Evolutionary conservation across 2,329 filamentous ascomycete species (phyloP).

Genomic region (Ceratocystis harringtonii): DNA sequence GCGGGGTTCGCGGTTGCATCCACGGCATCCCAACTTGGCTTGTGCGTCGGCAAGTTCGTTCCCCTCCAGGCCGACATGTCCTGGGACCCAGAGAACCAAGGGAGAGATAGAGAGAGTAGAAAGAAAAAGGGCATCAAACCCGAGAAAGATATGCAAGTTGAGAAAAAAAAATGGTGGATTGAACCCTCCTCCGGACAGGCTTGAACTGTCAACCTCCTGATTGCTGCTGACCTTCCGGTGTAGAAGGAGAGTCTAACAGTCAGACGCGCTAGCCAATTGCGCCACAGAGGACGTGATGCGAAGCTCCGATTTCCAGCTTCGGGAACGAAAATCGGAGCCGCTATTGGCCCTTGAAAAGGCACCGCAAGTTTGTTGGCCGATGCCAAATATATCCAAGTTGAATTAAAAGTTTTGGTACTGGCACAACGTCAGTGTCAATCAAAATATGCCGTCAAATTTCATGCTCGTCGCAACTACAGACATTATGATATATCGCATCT

Average conservation of each 20-base stretch:
- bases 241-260: conserved; percentile 32
- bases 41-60: no score
- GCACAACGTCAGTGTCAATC: no score
- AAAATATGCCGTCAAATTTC: no score
- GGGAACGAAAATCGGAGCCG: not conserved
- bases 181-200: conserved; percentile 16
- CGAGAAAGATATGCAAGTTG: not conserved
- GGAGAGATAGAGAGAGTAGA: not conserved
- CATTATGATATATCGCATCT: no score
- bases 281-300: conserved; percentile 25
- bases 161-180: not conserved
- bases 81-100: no score
- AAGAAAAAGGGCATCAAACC: not conserved
- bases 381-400: no score
- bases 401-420: no score
- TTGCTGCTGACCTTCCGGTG: conserved; percentile 1
- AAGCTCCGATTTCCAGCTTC: not conserved
- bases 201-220: conserved; percentile 19
- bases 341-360: not conserved
- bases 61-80: no score
- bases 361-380: not conserved
- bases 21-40: no score
- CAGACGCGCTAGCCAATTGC: conserved; percentile 44
- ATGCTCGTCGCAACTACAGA: no score
- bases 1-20: no score